Percentiles rank a stretch among this genome's conserved stretches.
phyloP scores from a whole-genome alignment of 2,329 filamentous ascomycete species.

The Ophiostoma pallidulum region DNA sequence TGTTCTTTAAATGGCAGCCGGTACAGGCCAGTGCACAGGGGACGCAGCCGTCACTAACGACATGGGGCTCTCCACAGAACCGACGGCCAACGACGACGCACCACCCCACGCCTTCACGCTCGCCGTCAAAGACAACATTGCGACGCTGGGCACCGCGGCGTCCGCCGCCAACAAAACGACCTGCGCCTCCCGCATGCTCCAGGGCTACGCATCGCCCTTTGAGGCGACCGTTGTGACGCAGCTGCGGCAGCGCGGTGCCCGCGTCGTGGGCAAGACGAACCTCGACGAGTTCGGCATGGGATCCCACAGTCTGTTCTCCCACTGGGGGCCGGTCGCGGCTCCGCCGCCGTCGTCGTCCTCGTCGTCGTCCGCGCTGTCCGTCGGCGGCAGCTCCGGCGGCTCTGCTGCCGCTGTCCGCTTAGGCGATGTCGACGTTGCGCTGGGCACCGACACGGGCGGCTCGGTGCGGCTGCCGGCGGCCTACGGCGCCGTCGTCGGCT shows the following conservation, averaged over 20 bases:
- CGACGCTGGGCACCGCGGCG: conserved; percentile 39
- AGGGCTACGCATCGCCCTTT: conserved; percentile 61
- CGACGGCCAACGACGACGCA: neutral
- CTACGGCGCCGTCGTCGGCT: conserved; percentile 74
- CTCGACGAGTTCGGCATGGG: conserved; percentile 57
- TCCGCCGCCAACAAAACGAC: too few species aligned
- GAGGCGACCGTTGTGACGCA: conserved; percentile 68
- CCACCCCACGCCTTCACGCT: conserved; percentile 30
- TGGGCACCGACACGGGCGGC: conserved; percentile 91
- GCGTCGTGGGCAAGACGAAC: conserved; percentile 70
- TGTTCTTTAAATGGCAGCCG: too few species aligned
- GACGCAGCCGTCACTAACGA: too few species aligned
- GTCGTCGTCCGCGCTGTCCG: conserved; percentile 41
- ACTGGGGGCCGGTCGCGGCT: conserved; percentile 20
- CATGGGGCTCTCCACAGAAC: too few species aligned
- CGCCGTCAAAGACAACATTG: conserved; percentile 69
- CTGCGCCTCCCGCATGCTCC: conserved; percentile 67
- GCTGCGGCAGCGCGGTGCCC: conserved; percentile 51
- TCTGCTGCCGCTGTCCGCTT: conserved; percentile 76
- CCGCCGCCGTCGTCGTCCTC: neutral
- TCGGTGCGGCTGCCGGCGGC: conserved; percentile 81
- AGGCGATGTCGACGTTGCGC: conserved; percentile 48
- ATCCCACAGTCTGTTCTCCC: conserved; percentile 25
- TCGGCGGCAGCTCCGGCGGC: conserved; percentile 86
- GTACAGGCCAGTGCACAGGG: too few species aligned